phyloP scores from a whole-genome alignment of 371 early-diverging fungal genomes.

The Mucor piriformis region DNA sequence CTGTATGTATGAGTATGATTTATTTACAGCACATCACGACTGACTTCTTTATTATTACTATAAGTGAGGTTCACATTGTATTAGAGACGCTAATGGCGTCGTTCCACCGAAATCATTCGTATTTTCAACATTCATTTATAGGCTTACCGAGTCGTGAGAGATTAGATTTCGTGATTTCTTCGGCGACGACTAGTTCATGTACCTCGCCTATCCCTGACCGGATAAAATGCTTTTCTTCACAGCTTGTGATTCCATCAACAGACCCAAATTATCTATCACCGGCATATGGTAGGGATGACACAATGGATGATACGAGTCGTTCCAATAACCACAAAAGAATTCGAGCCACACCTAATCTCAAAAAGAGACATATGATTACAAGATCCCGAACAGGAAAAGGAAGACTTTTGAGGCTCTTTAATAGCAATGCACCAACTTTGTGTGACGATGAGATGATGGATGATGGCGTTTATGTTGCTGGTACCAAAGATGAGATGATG shows the following conservation, averaged over 20 bases:
- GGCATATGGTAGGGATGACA: neutral
- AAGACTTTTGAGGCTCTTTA: neutral
- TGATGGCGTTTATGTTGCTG: neutral
- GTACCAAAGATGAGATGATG: neutral
- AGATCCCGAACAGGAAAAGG: neutral
- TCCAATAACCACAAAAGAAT: neutral
- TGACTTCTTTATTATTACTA: neutral
- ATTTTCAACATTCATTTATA: neutral
- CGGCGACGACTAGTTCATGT: neutral
- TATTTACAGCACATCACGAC: neutral
- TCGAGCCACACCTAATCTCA: neutral
- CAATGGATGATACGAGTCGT: neutral
- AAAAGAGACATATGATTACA: neutral
- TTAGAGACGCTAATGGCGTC: conserved; percentile 24
- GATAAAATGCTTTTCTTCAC: neutral
- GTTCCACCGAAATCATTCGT: conserved; percentile 16
- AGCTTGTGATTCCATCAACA: neutral
- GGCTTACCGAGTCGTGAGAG: neutral
- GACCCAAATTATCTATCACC: neutral
- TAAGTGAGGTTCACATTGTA: conserved; percentile 25
- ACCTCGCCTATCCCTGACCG: neutral
- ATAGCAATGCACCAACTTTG: neutral
- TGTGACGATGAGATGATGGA: neutral
- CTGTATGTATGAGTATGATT: conserved; percentile 15
- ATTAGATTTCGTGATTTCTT: neutral